Base-by-base conservation (phyloP, 495 filamentous ascomycete species). In the Penicillium dipodomyicola region DNA sequence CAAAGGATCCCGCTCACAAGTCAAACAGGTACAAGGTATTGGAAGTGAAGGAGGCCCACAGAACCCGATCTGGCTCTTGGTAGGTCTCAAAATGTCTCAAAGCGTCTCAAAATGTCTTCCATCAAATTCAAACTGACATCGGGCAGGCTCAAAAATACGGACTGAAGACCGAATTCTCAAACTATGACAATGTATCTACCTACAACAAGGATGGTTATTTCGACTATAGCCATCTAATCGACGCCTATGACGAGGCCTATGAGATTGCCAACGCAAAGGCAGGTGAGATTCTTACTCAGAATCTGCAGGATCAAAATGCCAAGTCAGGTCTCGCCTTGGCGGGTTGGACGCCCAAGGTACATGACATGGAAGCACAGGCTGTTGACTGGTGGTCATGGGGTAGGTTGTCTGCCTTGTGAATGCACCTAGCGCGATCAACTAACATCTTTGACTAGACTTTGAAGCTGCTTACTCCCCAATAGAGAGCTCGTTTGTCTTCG, bases 41-140 rank as follows among this genome's bases (percentile, higher is more conserved):
- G 86, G 81, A 1, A 78, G 73, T 5, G 58, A 68, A 23, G 76
- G 72, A 32, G 83, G 83, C 2, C 80, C 81, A 5, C 78, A 86
- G 56, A 91, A 91, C 53, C 88, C 88, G 0, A 82, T 90, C 50
- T 90, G 86, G 86, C 79, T 75, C 30, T 67, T 90, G 54, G 80
- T 80, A 67, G 22, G 69, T 58, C 22, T 48, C 22, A 29, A n/a
- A 20, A n/a, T 37, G 2, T 27, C n/a, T 11, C 22, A 29, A n/a
- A 20, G 14, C 27, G 2, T 27, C n/a, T 11, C 35, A 25, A 25
- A 25, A 25, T 25, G 5, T 5, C 23, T 25, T 25, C 23, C 5
- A 25, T 25, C 23, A 25, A 25, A 25, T 5, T 25, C 14, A 27
- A 14, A 15, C 40, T 58, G 23, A 57, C 14, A 25, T 35, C 12